Conservation (phyloP, 768 basidiomycete species). For the Russula abietina region DNA sequence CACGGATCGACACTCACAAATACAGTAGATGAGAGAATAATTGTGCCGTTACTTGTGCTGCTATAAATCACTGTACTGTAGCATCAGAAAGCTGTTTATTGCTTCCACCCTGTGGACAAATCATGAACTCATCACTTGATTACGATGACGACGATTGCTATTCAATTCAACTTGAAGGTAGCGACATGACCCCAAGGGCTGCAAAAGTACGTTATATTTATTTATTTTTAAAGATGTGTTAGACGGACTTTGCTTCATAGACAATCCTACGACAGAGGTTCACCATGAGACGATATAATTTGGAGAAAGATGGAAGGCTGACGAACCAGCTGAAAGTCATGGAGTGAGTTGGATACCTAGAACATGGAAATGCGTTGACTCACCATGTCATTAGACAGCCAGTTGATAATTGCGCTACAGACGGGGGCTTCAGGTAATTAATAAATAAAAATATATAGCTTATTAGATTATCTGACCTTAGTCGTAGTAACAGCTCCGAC, state of each 20-base stretch:
- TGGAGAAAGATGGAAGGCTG: not conserved
- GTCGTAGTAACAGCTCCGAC: not conserved
- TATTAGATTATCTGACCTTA: not conserved
- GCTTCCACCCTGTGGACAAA: too few relatives aligned
- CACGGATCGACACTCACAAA: too few relatives aligned
- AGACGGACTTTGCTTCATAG: not conserved
- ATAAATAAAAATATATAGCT: too few relatives aligned
- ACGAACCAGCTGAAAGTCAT: not conserved
- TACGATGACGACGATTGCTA: not conserved
- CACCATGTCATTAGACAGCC: not conserved
- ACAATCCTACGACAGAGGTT: not conserved
- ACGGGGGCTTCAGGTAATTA: too few relatives aligned
- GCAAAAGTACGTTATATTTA: not conserved
- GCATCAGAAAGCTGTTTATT: too few relatives aligned
- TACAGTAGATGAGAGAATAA: too few relatives aligned
- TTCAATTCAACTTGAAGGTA: not conserved
- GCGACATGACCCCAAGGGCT: not conserved
- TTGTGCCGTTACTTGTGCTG: too few relatives aligned
- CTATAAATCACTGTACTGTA: too few relatives aligned
- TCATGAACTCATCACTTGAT: too few relatives aligned
- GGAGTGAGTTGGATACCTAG: not conserved
- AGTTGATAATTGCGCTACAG: not conserved
- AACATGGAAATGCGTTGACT: not conserved
- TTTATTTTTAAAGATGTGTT: not conserved
- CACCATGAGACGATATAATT: conserved; percentile 1